Evolutionary conservation across 1,284 basidiomycete genomes (phyloP).

Genomic region (Leucoagaricus sp.): DNA sequence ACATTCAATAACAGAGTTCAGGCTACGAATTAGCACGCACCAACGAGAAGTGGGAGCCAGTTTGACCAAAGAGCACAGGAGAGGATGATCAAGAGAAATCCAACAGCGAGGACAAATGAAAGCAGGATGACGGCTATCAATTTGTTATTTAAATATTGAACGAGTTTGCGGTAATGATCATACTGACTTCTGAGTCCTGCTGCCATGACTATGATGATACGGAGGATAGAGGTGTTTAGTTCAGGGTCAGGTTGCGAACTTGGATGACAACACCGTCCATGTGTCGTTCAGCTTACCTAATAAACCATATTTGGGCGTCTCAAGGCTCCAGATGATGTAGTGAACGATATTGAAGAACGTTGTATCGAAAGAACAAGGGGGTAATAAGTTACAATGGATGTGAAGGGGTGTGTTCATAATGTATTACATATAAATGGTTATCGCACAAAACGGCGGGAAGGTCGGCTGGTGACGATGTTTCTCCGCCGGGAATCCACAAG

Average conservation of each 20-base stretch:
- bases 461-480: slow-evolving; percentile 24
- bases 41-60: slow-evolving; percentile 96
- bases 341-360: not conserved
- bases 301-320: not conserved
- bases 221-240: slow-evolving; percentile 6
- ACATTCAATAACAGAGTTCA: not conserved
- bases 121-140: slow-evolving; percentile 85
- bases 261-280: not conserved
- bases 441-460: slow-evolving; percentile 20
- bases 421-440: slow-evolving; percentile 7
- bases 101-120: slow-evolving; percentile 94
- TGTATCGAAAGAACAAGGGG: not conserved
- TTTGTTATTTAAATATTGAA: not conserved
- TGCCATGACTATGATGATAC: slow-evolving; percentile 38
- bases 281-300: slow-evolving; percentile 5
- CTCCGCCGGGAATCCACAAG: slow-evolving; percentile 29
- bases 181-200: slow-evolving; percentile 47
- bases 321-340: not conserved
- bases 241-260: not conserved
- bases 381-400: not conserved
- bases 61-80: slow-evolving; percentile 96
- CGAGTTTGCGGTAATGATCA: not conserved
- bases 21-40: slow-evolving; percentile 51
- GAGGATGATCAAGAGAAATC: slow-evolving; percentile 97
- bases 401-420: not conserved